These are phyloP conservation scores for Fomitiporia mediterranea DNA, from an alignment of 1,284 basidiomycete species.

Conservation along the genomic window DNA sequence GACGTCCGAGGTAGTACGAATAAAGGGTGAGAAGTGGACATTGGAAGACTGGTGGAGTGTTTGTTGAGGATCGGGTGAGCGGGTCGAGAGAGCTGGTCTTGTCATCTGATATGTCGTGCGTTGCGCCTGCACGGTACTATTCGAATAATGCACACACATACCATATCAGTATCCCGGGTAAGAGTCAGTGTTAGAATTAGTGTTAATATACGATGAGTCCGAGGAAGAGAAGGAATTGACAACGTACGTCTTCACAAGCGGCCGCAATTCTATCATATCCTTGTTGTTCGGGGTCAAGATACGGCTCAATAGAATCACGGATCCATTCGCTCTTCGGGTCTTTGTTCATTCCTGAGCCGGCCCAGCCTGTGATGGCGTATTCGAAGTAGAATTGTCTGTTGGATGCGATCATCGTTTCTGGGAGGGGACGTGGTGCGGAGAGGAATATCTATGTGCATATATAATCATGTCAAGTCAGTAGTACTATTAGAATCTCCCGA, in stretches of 20 bases:
- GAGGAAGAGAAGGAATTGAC: not conserved
- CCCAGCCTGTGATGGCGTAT: conserved; percentile 23
- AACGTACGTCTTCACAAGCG: conserved; percentile 26
- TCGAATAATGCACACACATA: not conserved
- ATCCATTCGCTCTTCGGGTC: conserved; percentile 21
- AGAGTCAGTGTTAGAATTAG: not conserved
- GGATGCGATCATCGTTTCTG: conserved; percentile 26
- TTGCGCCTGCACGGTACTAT: conserved; percentile 27
- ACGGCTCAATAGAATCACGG: conserved; percentile 24
- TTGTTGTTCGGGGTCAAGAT: conserved; percentile 20
- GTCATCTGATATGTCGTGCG: conserved; percentile 24
- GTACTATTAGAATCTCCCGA: not conserved
- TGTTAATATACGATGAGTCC: not conserved
- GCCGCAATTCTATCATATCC: conserved; percentile 22
- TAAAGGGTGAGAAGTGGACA: conserved; percentile 24
- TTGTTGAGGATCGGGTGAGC: not conserved
- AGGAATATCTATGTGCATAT: conserved; percentile 25
- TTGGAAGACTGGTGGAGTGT: not conserved
- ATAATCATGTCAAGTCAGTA: not conserved
- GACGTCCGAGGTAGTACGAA: conserved; percentile 24
- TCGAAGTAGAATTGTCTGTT: conserved; percentile 25
- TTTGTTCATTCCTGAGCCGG: conserved; percentile 20
- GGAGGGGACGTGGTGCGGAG: conserved; percentile 26
- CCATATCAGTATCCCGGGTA: not conserved
- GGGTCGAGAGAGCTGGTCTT: conserved; percentile 20